Conservation (phyloP, 768 basidiomycete genomes). For the Imleria badia region DNA sequence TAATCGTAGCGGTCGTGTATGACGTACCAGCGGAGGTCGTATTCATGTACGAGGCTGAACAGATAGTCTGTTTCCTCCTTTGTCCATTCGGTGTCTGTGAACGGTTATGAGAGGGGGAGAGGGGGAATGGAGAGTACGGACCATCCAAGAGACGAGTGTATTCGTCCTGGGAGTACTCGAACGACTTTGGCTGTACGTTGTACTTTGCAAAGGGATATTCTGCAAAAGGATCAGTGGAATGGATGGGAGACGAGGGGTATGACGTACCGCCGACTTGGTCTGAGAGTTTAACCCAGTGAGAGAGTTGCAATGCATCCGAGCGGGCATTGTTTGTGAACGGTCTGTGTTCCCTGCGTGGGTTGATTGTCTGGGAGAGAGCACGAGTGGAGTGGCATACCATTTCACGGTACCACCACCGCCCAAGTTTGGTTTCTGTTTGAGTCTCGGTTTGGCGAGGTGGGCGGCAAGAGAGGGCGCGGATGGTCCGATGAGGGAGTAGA, state of each 20-base stretch:
- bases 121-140: slow-evolving; percentile 25
- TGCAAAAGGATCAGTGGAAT: slow-evolving; percentile 24
- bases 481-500: slow-evolving; percentile 94
- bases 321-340: slow-evolving; percentile 74
- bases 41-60: slow-evolving; percentile 75
- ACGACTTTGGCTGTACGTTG: slow-evolving; percentile 62
- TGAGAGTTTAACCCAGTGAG: slow-evolving; percentile 79
- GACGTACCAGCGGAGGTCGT: slow-evolving; percentile 87
- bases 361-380: background rate
- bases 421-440: slow-evolving; percentile 84
- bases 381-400: slow-evolving; percentile 51
- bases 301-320: slow-evolving; percentile 62
- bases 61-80: slow-evolving; percentile 94
- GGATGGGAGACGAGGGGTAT: background rate
- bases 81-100: slow-evolving; percentile 78
- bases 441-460: slow-evolving; percentile 74
- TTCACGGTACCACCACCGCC: slow-evolving; percentile 61
- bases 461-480: slow-evolving; percentile 83
- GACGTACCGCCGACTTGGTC: slow-evolving; percentile 56
- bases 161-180: slow-evolving; percentile 83
- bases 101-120: background rate
- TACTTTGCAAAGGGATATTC: slow-evolving; percentile 86
- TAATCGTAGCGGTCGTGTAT: slow-evolving; percentile 89
- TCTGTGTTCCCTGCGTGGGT: slow-evolving; percentile 65
- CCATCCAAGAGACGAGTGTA: slow-evolving; percentile 80